Base-by-base conservation (phyloP, 768 basidiomycete species). In the Xerocomellus chrysenteron region DNA sequence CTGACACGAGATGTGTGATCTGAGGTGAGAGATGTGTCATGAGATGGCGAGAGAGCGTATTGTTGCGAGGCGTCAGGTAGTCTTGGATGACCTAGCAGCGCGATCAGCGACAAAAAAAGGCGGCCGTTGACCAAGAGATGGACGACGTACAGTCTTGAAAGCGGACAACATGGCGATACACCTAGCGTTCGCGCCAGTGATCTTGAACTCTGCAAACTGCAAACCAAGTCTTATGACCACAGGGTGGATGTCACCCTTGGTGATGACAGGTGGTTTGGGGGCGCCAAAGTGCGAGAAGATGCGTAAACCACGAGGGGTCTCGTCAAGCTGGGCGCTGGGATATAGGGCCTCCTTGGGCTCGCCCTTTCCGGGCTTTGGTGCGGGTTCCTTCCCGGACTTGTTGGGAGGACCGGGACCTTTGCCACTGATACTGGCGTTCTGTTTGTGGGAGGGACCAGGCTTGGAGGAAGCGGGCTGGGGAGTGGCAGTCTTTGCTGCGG, bases 121-220 rank as follows among this genome's bases (percentile, higher is more conserved):
- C 28, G 7, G 28, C 33, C 19, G 21, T n/a, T 26, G 19, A 40
- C n/a, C 17, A n/a, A 16, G 30, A 14, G 32, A 12, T 28, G 19
- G 16, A 36, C 1, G 16, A 74, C 87, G 33, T 66, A 97, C 96
- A 50, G 86, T 88, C 75, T 96, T 94, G 77, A 99, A 95, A 8
- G 91, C 90, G 37, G 84, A 85, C 60, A 98, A 76, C 61, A 92
- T 93, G 5, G 93, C 94, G 44, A 98, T 95, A 65, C 94, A 95
- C 57, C 97, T 80, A 7, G 97, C 96, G 72, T 99, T 98, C 14
- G 94, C 91, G 9, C 97, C 97, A 47, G 88, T 86, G 61, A 98
- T 89, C 71, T 87, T 87, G 76, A 98, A 98, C 63, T 90, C 87
- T 9, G 92, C 85, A 74, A 98, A 96, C 60, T 94, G 85, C 32